These are phyloP conservation scores for Pyrenochaeta sp. DNA, from an alignment of 2,329 filamentous ascomycete species.

Conservation along the genomic window DNA sequence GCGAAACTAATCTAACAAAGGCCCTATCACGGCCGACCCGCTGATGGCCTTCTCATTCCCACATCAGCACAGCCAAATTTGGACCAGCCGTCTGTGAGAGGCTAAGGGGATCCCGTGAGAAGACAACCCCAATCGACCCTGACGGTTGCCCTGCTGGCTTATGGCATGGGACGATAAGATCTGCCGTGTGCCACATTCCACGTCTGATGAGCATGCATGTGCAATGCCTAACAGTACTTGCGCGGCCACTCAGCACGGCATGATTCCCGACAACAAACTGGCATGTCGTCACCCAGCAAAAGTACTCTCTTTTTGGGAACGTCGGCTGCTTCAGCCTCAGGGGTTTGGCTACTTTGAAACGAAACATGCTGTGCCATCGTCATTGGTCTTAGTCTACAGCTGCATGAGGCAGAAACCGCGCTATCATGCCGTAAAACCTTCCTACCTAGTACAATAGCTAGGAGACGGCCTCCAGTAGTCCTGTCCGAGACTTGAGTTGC, in stretches of 20 bases:
- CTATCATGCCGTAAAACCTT: not conserved
- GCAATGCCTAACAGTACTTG: not conserved
- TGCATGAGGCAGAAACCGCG: not conserved
- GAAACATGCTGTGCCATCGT: slow-evolving; percentile 13
- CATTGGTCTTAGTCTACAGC: not conserved
- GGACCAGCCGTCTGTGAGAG: too few species aligned
- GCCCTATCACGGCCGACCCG: not conserved
- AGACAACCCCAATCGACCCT: slow-evolving; percentile 1
- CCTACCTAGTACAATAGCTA: too few species aligned
- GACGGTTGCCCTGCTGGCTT: not conserved
- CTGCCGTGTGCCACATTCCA: slow-evolving; percentile 32
- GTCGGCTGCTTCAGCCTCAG: slow-evolving; percentile 22
- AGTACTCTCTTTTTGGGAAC: slow-evolving; percentile 11
- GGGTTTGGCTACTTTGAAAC: slow-evolving; percentile 19
- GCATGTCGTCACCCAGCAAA: slow-evolving; percentile 11
- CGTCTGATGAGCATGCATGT: slow-evolving; percentile 32
- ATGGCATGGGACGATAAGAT: slow-evolving; percentile 21
- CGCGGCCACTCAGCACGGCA: not conserved
- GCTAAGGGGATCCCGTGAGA: too few species aligned
- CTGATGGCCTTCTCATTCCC: slow-evolving; percentile 2
- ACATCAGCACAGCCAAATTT: not conserved
- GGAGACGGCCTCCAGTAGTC: too few species aligned
- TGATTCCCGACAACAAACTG: slow-evolving; percentile 2
- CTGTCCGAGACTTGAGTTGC: too few species aligned
- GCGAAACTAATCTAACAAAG: slow-evolving; percentile 11